Evolutionary conservation across 1,139 yeast species (phyloP), one percentile per base, ranked within the genome.

Genomic region (Wickerhamomyces sp.): DNA sequence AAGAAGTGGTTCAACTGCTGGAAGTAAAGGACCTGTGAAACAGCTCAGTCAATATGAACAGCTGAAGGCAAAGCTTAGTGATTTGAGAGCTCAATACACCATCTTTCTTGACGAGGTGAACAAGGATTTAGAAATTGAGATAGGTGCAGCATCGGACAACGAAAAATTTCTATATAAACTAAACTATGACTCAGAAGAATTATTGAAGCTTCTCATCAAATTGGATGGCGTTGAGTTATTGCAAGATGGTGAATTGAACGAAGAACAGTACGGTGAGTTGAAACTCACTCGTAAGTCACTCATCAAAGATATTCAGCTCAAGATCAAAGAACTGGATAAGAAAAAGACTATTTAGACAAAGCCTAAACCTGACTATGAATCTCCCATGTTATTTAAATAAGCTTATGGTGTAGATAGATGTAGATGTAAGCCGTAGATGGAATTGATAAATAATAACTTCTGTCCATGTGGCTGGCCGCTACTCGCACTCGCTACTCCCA

Each of bases 181-280:
- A 50, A 72, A 75, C 39, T 83, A 68, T 55, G 78, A 70, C 55
- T 81, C 78, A 48, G 94, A 84, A 56, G 74, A 74, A 72, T 63
- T 83, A 38, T 65, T 83, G 57, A 82, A 83, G 55, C 72, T 81
- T 49, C 61, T 82, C 50, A 69, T 84, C 69, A 75, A 72, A 44
- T 65, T 84, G 44, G 94, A 84, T 52, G 80, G 74, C 3, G 67
- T 84, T 31, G 88, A 83, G 41, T 49, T 65, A 18, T 71, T 74
- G 0, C 55, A 51, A 47, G 62, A 57, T 60, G 72, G 47, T 20
- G 9, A 16, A 13, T 47, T 49, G 27, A 49, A 48, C 13, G 47
- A 46, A n/a, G 61, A 54, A 26, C 45, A 49, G 33, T 74, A 76
- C 51, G 71, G 64, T 1, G 65, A 68, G 6, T 64, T 83, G 49